phyloP scores from a whole-genome alignment of 768 basidiomycete species.

The Pleurotus salmoneostramineus region DNA sequence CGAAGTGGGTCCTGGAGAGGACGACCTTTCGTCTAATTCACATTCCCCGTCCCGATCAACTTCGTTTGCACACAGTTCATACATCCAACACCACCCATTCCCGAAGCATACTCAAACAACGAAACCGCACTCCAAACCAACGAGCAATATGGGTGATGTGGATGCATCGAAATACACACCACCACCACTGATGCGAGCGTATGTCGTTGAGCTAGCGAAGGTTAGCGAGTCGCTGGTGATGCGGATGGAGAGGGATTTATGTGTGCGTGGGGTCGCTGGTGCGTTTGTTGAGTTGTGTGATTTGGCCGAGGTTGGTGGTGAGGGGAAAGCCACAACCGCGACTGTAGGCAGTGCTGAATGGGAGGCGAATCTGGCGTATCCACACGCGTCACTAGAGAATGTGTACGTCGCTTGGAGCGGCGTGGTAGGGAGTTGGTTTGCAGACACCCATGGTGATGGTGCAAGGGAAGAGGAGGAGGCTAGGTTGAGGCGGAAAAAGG shows the following conservation, averaged over 20 bases:
- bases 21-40: background rate
- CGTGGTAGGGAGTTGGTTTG: constrained; percentile 39
- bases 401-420: constrained; percentile 48
- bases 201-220: constrained; percentile 35
- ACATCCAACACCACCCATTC: background rate
- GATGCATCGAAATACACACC: constrained; percentile 16
- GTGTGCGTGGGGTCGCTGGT: constrained; percentile 46
- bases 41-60: background rate
- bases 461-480: background rate
- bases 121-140: background rate
- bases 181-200: constrained; percentile 33
- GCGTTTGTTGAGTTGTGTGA: constrained; percentile 35
- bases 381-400: constrained; percentile 21
- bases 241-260: constrained; percentile 37
- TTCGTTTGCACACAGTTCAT: background rate
- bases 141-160: too few relatives aligned
- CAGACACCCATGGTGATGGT: constrained; percentile 1
- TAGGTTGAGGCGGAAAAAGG: background rate
- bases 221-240: constrained; percentile 36
- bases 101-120: background rate
- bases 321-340: too few relatives aligned
- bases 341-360: constrained; percentile 26
- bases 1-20: background rate
- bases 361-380: constrained; percentile 19
- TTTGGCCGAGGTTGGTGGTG: background rate